phyloP scores from a whole-genome alignment of 2,329 filamentous ascomycete genomes.

The Endocalyx cinctus region DNA sequence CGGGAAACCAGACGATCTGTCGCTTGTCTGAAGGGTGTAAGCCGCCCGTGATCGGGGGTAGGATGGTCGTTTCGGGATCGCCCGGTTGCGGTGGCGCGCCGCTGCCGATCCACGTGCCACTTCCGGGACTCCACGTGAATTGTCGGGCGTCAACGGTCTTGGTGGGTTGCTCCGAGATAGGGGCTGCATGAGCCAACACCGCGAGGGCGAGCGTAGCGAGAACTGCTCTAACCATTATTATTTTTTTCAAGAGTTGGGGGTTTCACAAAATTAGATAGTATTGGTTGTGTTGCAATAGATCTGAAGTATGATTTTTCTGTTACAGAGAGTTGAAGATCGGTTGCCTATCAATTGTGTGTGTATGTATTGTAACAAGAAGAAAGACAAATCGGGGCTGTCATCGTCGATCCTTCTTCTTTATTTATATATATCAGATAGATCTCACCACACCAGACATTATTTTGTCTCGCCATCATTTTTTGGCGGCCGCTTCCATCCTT shows the following conservation, averaged over 20 bases:
- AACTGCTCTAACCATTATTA: conserved; percentile 19
- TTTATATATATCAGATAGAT: too few species aligned
- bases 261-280: not conserved
- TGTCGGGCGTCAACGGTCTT: conserved; percentile 17
- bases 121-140: conserved; percentile 17
- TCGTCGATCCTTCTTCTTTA: conserved; percentile 13
- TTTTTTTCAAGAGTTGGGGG: not conserved
- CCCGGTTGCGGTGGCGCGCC: conserved; percentile 10
- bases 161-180: conserved; percentile 20
- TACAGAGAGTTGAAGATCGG: too few species aligned
- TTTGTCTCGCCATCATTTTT: too few species aligned
- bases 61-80: conserved; percentile 13
- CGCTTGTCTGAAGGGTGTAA: conserved; percentile 19
- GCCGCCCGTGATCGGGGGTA: conserved; percentile 19
- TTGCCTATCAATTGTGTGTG: not conserved
- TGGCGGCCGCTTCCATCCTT: too few species aligned
- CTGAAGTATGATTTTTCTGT: not conserved
- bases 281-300: not conserved
- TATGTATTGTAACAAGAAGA: not conserved
- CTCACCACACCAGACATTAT: too few species aligned
- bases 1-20: conserved; percentile 10
- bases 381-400: conserved; percentile 4
- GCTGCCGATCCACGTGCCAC: conserved; percentile 13
- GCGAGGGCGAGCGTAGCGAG: conserved; percentile 22
- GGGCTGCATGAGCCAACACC: conserved; percentile 21